Evolutionary conservation across 2,329 filamentous ascomycete species (phyloP), one percentile per base, ranked within the genome.

Genomic region (Talaromyces funiculosus): DNA sequence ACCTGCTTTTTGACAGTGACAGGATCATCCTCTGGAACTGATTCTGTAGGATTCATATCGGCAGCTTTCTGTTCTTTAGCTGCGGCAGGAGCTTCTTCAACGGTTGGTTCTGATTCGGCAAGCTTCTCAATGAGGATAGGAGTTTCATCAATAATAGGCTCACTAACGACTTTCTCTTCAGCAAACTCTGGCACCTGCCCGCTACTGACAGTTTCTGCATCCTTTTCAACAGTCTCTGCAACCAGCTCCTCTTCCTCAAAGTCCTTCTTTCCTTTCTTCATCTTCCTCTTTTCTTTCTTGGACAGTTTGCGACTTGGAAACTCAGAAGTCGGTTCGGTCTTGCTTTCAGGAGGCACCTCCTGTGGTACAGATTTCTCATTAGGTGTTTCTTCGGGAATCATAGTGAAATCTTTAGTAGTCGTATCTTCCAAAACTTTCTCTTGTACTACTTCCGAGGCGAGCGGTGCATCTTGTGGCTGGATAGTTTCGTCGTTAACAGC

Each of bases 241-340:
- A 3, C 7, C 37, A 51, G 24, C 16, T 29, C 56, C 18, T 61
- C 51, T 9, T 61, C 57, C n/a, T 62, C 53, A 55, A 54, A 29
- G 22, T 57, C 31, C 31, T 33, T 33, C 37, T 61, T 65, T 6
- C 61, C 62, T 55, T 67, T 67, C 61, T 68, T 68, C 26, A 69
- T 66, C 49, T 67, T 68, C 61, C 67, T 71, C 54, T 64, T 69
- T 64, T 69, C 64, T 60, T 72, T 69, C 31, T 66, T 69, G 5
- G 64, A 61, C 3, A 61, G 37, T 4, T 61, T 61, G 9, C 60
- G 54, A 35, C 45, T 54, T 5, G 49, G 20, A 12, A 37, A 8
- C 8, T 61, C 53, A 16, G 43, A 9, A 2, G 31, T 33, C 20
- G 16, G 20, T 12, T 33, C 18, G 4, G 40, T 26, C 29, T 58